Conservation (phyloP, 768 basidiomycete species). For the Kondoa malvinella region DNA sequence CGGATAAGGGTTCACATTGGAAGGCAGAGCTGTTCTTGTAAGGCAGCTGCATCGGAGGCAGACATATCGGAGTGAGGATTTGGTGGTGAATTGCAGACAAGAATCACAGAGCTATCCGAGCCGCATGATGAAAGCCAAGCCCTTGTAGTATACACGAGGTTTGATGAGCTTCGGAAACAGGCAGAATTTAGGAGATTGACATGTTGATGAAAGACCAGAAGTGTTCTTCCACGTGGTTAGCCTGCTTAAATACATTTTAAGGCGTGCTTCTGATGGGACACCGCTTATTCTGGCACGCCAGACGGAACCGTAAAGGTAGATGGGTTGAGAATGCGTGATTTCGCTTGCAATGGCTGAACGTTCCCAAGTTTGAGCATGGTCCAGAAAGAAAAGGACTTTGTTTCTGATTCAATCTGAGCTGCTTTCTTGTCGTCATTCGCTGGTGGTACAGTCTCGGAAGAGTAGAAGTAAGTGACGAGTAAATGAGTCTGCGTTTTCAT, state of each 20-base stretch:
- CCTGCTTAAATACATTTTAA: background rate
- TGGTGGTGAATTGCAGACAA: too few relatives aligned
- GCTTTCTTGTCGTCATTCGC: background rate
- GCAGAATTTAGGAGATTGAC: too few relatives aligned
- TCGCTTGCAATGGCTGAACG: constrained; percentile 30
- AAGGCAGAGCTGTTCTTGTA: too few relatives aligned
- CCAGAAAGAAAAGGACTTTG: constrained; percentile 55
- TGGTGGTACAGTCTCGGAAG: constrained; percentile 52
- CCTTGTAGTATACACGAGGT: too few relatives aligned
- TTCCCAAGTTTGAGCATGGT: constrained; percentile 62
- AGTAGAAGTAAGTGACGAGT: constrained; percentile 83
- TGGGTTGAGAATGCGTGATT: background rate
- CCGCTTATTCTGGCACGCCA: background rate
- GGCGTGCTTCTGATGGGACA: background rate
- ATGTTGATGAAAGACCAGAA: too few relatives aligned
- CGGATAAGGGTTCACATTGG: too few relatives aligned
- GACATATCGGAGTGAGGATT: too few relatives aligned
- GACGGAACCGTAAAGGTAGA: background rate
- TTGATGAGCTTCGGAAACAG: too few relatives aligned
- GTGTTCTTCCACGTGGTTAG: too few relatives aligned
- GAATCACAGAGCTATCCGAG: too few relatives aligned
- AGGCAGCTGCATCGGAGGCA: too few relatives aligned
- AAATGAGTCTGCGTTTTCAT: constrained; percentile 57
- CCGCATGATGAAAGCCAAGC: too few relatives aligned
- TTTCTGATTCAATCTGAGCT: background rate